phyloP scores from a whole-genome alignment of 1,139 yeast genomes.

The Protomyces gravidus region DNA sequence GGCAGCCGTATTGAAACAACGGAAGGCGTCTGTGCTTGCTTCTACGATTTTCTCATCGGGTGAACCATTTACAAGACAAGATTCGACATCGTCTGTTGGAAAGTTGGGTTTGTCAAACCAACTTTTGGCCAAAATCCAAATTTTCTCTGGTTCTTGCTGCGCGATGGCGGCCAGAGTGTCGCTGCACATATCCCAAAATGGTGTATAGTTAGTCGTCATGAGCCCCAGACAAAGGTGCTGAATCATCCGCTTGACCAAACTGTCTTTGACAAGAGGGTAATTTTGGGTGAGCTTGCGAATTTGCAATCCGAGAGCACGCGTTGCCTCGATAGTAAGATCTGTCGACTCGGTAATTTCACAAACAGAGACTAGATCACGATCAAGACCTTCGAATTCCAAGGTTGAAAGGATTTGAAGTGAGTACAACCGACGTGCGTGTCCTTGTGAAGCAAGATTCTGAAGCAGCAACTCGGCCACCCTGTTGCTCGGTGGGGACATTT shows the following conservation, averaged over 20 bases:
- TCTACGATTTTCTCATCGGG: slow-evolving; percentile 23
- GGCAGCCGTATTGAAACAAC: slow-evolving; percentile 22
- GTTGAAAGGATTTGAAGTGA: slow-evolving; percentile 19
- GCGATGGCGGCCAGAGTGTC: slow-evolving; percentile 29
- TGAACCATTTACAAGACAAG: not conserved
- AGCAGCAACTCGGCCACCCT: slow-evolving; percentile 5
- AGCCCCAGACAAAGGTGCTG: slow-evolving; percentile 46
- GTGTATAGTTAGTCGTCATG: slow-evolving; percentile 70
- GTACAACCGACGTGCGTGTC: slow-evolving; percentile 18
- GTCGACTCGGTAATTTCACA: slow-evolving; percentile 62
- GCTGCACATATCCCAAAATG: slow-evolving; percentile 41
- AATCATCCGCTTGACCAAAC: slow-evolving; percentile 45
- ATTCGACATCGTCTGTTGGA: not conserved
- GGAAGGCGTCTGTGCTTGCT: slow-evolving; percentile 12
- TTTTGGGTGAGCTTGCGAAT: slow-evolving; percentile 55
- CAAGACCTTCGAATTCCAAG: slow-evolving; percentile 8
- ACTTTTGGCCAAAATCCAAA: slow-evolving; percentile 54
- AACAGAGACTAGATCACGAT: slow-evolving; percentile 41
- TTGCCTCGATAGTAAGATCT: slow-evolving; percentile 63
- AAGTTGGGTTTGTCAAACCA: slow-evolving; percentile 18
- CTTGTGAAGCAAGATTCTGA: slow-evolving; percentile 14
- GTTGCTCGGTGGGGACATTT: not conserved
- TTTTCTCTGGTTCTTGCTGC: slow-evolving; percentile 35
- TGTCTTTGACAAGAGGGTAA: slow-evolving; percentile 42
- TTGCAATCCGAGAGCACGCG: slow-evolving; percentile 70